These are phyloP conservation scores for Lenzites betulinus DNA, from an alignment of 768 basidiomycete genomes.

Conservation along the genomic window DNA sequence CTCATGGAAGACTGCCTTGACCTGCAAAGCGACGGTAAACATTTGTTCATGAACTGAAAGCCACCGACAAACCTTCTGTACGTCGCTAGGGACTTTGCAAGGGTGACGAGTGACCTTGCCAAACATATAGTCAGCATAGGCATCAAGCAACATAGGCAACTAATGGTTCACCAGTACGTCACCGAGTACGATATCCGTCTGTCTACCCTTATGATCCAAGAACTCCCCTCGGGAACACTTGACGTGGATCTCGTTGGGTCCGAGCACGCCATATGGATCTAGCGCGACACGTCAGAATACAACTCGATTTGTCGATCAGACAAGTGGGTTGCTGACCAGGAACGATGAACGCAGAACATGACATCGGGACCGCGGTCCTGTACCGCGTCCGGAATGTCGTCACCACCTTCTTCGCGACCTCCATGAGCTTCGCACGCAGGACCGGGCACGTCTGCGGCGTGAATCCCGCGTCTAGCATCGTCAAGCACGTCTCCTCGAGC, in stretches of 20 bases:
- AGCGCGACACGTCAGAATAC: neutral
- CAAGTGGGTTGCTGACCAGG: constrained; percentile 42
- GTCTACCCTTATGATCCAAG: constrained; percentile 41
- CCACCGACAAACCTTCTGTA: constrained; percentile 51
- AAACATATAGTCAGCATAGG: neutral
- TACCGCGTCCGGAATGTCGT: constrained; percentile 45
- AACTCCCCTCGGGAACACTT: constrained; percentile 51
- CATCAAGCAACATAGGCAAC: neutral
- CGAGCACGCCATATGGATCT: constrained; percentile 57
- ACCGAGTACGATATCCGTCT: constrained; percentile 53
- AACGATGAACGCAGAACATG: constrained; percentile 61
- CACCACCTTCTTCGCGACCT: constrained; percentile 48
- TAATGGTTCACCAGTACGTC: constrained; percentile 52
- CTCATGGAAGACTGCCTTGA: constrained; percentile 54
- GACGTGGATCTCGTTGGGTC: constrained; percentile 58
- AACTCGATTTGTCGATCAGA: neutral
- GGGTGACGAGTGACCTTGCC: constrained; percentile 60
- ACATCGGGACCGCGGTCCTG: constrained; percentile 55
- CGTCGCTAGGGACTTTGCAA: constrained; percentile 71
- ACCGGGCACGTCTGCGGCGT: constrained; percentile 49
- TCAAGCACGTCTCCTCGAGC: constrained; percentile 62
- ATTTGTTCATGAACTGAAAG: neutral
- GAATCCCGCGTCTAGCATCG: constrained; percentile 61
- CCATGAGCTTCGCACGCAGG: constrained; percentile 54
- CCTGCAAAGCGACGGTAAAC: constrained; percentile 36